Conservation (phyloP, 305 asterid species). For the Fraxinus sp. region DNA sequence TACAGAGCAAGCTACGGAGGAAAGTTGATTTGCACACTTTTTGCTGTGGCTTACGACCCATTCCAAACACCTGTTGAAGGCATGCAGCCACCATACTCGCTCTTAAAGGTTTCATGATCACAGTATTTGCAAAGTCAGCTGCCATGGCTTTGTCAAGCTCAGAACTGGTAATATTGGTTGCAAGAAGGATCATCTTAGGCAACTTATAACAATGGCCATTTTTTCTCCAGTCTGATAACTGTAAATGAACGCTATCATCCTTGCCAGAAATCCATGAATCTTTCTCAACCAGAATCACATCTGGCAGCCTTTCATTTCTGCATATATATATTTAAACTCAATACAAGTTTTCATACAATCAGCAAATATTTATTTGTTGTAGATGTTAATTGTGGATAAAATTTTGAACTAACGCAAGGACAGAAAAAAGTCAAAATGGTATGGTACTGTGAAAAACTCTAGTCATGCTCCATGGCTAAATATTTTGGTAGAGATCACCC, state of each 20-base stretch:
- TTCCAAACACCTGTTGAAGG: constrained; percentile 69
- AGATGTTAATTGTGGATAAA: neutral
- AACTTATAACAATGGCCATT: constrained; percentile 45
- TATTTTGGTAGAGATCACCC: neutral
- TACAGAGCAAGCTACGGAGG: constrained; percentile 58
- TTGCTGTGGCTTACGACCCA: constrained; percentile 41
- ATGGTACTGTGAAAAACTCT: neutral
- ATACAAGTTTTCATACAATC: neutral
- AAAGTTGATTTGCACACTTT: constrained; percentile 34
- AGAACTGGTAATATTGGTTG: constrained; percentile 48
- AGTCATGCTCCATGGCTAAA: neutral
- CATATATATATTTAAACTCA: neutral
- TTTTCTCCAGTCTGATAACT: constrained; percentile 43
- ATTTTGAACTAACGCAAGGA: neutral
- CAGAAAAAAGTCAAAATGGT: neutral
- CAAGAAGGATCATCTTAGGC: constrained; percentile 81
- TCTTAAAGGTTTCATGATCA: constrained; percentile 80
- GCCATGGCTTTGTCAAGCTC: constrained; percentile 72
- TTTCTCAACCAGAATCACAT: constrained; percentile 73
- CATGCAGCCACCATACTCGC: constrained; percentile 86
- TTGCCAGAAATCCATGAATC: constrained; percentile 68
- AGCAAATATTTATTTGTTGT: neutral
- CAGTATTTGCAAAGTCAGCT: constrained; percentile 71
- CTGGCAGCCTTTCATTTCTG: constrained; percentile 59
- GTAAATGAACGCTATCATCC: constrained; percentile 36